Evolutionary conservation across 768 basidiomycete genomes (phyloP).

Genomic region (Phlebiopsis gigantea): DNA sequence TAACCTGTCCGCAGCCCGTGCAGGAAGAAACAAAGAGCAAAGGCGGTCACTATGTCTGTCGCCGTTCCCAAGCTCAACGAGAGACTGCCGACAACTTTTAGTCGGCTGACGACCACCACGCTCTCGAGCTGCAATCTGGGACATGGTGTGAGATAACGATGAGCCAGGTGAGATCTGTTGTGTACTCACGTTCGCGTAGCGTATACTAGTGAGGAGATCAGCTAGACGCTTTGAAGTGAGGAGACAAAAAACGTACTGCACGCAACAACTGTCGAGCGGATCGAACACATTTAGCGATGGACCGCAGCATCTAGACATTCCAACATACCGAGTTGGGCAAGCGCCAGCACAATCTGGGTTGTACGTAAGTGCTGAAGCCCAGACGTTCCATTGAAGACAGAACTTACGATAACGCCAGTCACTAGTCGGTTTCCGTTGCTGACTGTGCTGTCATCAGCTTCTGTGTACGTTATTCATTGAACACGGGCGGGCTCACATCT

Average conservation of each 20-base stretch:
- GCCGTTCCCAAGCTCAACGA: conserved; percentile 45
- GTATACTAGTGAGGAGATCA: conserved; percentile 6
- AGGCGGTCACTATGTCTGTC: conserved; percentile 49
- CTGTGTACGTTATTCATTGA: background rate
- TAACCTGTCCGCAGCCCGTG: conserved; percentile 48
- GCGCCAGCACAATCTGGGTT: conserved; percentile 38
- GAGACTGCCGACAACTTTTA: conserved; percentile 46
- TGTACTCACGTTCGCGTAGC: conserved; percentile 8
- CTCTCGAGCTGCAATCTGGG: conserved; percentile 6
- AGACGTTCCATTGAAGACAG: background rate
- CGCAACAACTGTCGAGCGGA: background rate
- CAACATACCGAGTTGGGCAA: conserved; percentile 45
- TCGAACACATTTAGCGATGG: no score
- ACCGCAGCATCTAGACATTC: no score
- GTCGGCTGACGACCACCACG: conserved; percentile 28
- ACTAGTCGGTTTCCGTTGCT: conserved; percentile 46
- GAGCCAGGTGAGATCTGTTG: background rate
- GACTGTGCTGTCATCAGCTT: conserved; percentile 30
- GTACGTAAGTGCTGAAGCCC: background rate
- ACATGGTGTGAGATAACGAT: background rate
- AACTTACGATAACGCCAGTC: conserved; percentile 41
- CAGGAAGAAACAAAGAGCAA: conserved; percentile 49
- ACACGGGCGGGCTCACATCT: conserved; percentile 38
- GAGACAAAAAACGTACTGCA: background rate
- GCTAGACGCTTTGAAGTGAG: background rate